These are phyloP conservation scores for Mycena citricolor DNA, from an alignment of 1,284 basidiomycete species.

Conservation along the genomic window DNA sequence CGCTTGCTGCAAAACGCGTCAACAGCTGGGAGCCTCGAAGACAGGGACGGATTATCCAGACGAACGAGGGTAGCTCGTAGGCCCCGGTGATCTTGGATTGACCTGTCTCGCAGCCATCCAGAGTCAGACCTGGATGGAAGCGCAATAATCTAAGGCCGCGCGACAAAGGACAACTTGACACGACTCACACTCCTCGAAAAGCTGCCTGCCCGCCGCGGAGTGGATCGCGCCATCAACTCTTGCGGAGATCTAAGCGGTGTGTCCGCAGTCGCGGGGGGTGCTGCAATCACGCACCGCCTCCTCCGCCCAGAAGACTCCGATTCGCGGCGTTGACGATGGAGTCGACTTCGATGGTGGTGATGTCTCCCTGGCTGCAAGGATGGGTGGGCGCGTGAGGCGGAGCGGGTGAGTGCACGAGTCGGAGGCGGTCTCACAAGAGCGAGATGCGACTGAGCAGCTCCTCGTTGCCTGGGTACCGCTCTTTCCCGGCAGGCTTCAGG, in stretches of 20 bases:
- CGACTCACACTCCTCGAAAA: slow-evolving; percentile 72
- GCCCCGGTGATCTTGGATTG: slow-evolving; percentile 81
- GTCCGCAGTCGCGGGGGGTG: not conserved
- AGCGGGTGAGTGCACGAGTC: not conserved
- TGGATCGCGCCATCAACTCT: slow-evolving; percentile 88
- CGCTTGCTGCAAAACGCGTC: slow-evolving; percentile 48
- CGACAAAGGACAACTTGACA: slow-evolving; percentile 4
- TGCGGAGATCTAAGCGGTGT: slow-evolving; percentile 6
- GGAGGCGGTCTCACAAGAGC: slow-evolving; percentile 49
- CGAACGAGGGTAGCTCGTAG: slow-evolving; percentile 70
- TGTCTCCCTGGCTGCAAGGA: slow-evolving; percentile 68
- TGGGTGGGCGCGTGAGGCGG: slow-evolving; percentile 2
- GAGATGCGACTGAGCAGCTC: slow-evolving; percentile 54
- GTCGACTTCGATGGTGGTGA: slow-evolving; percentile 71
- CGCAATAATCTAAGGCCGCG: not conserved
- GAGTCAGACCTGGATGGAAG: slow-evolving; percentile 47
- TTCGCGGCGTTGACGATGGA: slow-evolving; percentile 91
- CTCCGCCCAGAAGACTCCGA: slow-evolving; percentile 69
- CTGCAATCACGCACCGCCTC: slow-evolving; percentile 54
- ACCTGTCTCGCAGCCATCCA: slow-evolving; percentile 82
- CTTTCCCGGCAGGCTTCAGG: slow-evolving; percentile 34
- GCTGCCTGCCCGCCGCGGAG: slow-evolving; percentile 71
- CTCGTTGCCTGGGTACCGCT: slow-evolving; percentile 37
- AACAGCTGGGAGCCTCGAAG: slow-evolving; percentile 2
- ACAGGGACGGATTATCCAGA: slow-evolving; percentile 20